These are phyloP conservation scores for Allium fistulosum DNA, from an alignment of 106 monocot species.

Conservation along the genomic window DNA sequence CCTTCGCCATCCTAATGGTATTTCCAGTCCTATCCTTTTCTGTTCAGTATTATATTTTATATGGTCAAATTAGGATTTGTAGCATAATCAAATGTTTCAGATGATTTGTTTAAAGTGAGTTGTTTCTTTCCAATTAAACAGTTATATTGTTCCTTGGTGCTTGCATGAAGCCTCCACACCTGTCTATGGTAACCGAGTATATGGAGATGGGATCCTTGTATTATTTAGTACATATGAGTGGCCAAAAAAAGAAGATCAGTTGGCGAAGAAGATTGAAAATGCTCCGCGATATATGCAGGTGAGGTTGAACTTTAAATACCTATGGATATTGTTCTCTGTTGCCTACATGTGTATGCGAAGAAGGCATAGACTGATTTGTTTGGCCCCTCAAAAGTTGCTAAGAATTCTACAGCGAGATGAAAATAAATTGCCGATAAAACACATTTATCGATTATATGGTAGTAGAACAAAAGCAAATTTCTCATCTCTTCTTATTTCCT, in stretches of 20 bases:
- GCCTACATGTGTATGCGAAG: background rate
- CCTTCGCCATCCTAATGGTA: constrained; percentile 96
- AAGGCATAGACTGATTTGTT: background rate
- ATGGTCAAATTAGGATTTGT: no score
- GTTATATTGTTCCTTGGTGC: constrained; percentile 94
- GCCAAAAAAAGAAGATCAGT: constrained; percentile 13
- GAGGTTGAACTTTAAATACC: background rate
- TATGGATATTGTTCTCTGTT: no score
- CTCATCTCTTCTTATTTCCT: no score
- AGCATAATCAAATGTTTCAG: no score
- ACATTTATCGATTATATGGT: no score
- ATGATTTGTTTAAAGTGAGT: no score
- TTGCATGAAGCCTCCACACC: constrained; percentile 84
- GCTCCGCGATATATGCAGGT: constrained; percentile 18
- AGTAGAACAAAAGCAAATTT: no score
- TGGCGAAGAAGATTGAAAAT: constrained; percentile 18
- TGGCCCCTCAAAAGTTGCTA: background rate
- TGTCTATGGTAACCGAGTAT: constrained; percentile 89
- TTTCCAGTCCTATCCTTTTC: background rate
- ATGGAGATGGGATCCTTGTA: constrained; percentile 98
- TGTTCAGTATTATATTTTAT: background rate
- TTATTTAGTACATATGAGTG: constrained; percentile 36
- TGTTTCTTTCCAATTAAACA: constrained; percentile 16
- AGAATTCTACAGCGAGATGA: no score
- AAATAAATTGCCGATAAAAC: no score